phyloP scores from a whole-genome alignment of 768 basidiomycete species.

The Candolleomyces aberdarensis region DNA sequence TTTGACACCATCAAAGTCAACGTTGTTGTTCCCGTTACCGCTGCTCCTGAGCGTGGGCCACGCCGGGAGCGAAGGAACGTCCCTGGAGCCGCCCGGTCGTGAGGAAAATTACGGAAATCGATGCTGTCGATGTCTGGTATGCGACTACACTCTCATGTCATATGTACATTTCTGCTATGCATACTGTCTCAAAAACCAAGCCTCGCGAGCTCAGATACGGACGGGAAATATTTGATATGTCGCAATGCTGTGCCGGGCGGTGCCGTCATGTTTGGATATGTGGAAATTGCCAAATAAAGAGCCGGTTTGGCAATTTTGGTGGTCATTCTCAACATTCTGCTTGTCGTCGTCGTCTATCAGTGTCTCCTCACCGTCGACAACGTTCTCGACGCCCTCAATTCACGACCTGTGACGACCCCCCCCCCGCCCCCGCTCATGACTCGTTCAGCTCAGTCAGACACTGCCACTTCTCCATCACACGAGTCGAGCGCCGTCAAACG shows the following conservation, averaged over 20 bases:
- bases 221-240: too few species aligned
- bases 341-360: neutral
- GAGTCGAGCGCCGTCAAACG: neutral
- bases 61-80: slow-evolving; percentile 77
- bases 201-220: too few species aligned
- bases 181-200: neutral
- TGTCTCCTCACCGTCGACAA: neutral
- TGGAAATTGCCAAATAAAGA: too few species aligned
- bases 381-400: neutral
- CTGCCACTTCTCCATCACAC: neutral
- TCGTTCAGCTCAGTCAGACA: neutral
- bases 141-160: neutral
- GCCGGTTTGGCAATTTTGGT: too few species aligned
- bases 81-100: slow-evolving; percentile 60
- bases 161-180: neutral
- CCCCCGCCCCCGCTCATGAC: neutral
- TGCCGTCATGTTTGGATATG: too few species aligned
- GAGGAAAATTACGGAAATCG: neutral
- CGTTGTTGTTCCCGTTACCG: slow-evolving; percentile 62
- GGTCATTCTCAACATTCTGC: neutral
- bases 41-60: slow-evolving; percentile 64
- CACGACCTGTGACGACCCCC: slow-evolving; percentile 1
- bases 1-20: slow-evolving; percentile 87
- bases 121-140: too few species aligned
- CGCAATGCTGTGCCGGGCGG: too few species aligned